Evolutionary conservation across 2,329 filamentous ascomycete species (phyloP).

Genomic region (Monosporascus ibericus): DNA sequence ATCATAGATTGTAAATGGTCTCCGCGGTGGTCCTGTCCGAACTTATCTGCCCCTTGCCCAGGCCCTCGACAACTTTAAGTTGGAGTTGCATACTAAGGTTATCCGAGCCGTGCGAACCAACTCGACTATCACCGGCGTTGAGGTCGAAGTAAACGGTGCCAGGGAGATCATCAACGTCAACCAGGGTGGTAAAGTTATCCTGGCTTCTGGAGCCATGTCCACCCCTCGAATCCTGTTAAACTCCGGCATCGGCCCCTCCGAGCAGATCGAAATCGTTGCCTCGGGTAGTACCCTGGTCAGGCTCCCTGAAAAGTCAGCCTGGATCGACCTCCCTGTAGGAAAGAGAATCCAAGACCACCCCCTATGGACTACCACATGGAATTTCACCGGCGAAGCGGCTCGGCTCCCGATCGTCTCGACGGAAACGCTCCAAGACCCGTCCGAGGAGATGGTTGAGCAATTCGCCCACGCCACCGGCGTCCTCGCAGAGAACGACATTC

Average conservation of each 20-base stretch:
- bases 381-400: slow-evolving; percentile 6
- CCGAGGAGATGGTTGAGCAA: slow-evolving; percentile 17
- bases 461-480: slow-evolving; percentile 37
- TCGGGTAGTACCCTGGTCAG: slow-evolving; percentile 12
- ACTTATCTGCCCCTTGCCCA: slow-evolving; percentile 13
- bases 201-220: slow-evolving; percentile 50
- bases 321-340: slow-evolving; percentile 34
- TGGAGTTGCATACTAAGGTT: slow-evolving; percentile 14
- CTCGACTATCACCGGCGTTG: slow-evolving; percentile 45
- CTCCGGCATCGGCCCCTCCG: slow-evolving; percentile 48
- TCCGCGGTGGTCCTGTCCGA: slow-evolving; percentile 12
- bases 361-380: slow-evolving; percentile 1
- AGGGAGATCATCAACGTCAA: slow-evolving; percentile 47
- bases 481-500: slow-evolving; percentile 43
- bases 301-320: slow-evolving; percentile 26
- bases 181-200: slow-evolving; percentile 44
- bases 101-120: slow-evolving; percentile 24
- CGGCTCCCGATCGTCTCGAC: slow-evolving; percentile 44
- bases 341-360: slow-evolving; percentile 30
- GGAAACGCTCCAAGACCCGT: slow-evolving; percentile 32
- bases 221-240: slow-evolving; percentile 51
- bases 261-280: slow-evolving; percentile 33
- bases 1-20: slow-evolving; percentile 35
- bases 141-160: slow-evolving; percentile 42
- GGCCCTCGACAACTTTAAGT: slow-evolving; percentile 10